phyloP scores from a whole-genome alignment of 1,284 basidiomycete species.

The Tetrapyrgos nigripes region DNA sequence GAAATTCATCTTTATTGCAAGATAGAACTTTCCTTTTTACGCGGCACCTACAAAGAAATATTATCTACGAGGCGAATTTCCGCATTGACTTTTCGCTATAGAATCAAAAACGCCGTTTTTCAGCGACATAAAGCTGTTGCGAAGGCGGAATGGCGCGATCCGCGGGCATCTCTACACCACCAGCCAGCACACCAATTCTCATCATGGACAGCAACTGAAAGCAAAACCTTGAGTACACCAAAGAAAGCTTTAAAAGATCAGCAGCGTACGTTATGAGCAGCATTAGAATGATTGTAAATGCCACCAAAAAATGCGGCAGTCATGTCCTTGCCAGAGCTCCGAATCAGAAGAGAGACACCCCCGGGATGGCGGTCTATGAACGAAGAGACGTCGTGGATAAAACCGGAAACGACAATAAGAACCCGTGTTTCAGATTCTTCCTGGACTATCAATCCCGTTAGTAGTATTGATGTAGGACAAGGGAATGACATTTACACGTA shows the following conservation, averaged over 20 bases:
- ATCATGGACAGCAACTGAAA: constrained; percentile 78
- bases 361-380: constrained; percentile 88
- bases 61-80: neutral
- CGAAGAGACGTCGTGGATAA: constrained; percentile 23
- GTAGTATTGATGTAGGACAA: constrained; percentile 5
- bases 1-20: too few relatives aligned
- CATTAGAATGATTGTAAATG: constrained; percentile 84
- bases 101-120: constrained; percentile 13
- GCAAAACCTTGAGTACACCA: constrained; percentile 1
- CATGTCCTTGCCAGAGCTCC: constrained; percentile 80
- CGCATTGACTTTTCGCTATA: neutral
- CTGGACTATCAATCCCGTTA: constrained; percentile 53
- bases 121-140: constrained; percentile 34
- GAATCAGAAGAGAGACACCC: constrained; percentile 67
- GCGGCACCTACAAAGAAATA: neutral
- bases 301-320: constrained; percentile 88
- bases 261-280: constrained; percentile 75
- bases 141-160: constrained; percentile 25
- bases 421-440: constrained; percentile 68
- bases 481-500: constrained; percentile 58
- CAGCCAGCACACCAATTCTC: constrained; percentile 80
- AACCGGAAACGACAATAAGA: constrained; percentile 81
- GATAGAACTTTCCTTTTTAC: neutral
- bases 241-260: constrained; percentile 8
- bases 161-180: constrained; percentile 46